These are phyloP conservation scores for Ceratobasidium sp. DNA, from an alignment of 1,284 basidiomycete species.

Conservation along the genomic window DNA sequence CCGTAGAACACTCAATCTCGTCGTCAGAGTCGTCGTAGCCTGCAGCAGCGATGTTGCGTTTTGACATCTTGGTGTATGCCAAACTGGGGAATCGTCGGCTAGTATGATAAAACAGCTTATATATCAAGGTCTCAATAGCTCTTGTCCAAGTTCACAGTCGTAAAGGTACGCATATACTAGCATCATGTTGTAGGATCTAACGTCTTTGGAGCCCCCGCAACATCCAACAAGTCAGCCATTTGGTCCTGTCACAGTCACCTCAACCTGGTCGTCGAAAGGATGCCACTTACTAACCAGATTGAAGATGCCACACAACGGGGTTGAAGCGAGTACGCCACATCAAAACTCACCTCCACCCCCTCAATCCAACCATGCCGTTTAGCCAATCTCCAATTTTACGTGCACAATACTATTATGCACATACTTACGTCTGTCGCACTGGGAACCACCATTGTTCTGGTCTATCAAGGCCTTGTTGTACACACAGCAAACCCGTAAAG, in stretches of 20 bases:
- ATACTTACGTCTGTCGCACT: neutral
- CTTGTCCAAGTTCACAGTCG: no score
- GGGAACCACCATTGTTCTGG: neutral
- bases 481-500: neutral
- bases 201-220: no score
- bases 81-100: neutral
- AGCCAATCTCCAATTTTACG: neutral
- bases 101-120: neutral
- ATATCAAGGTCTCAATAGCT: neutral
- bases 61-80: conserved; percentile 5
- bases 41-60: neutral
- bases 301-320: neutral
- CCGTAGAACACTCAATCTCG: neutral
- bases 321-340: neutral
- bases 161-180: no score
- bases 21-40: conserved; percentile 17
- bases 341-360: neutral
- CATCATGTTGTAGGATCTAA: no score
- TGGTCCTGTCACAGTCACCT: no score
- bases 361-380: neutral
- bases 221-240: no score
- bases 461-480: neutral
- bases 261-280: no score
- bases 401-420: neutral
- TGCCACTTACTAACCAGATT: no score